phyloP scores from a whole-genome alignment of 805 yeast genomes.

The Jamesozyma hellenica region DNA sequence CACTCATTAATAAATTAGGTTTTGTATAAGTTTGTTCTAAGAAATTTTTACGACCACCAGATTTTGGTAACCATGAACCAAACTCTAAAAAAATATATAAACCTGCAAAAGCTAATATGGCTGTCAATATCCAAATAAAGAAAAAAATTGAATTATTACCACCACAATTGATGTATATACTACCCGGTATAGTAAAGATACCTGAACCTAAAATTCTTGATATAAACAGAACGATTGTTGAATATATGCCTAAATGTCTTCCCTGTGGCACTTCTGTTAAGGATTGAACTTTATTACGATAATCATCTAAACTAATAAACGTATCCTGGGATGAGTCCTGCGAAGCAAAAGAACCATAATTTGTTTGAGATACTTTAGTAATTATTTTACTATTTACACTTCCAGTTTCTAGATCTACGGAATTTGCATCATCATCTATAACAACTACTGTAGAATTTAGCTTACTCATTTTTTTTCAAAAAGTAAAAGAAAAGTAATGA shows the following conservation, averaged over 20 bases:
- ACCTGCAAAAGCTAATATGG: constrained; percentile 55
- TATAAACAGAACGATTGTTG: constrained; percentile 54
- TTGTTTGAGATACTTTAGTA: neutral
- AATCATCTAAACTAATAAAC: neutral
- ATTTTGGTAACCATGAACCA: constrained; percentile 60
- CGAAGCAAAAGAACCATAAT: constrained; percentile 7
- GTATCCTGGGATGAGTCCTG: constrained; percentile 5
- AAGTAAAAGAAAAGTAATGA: no score
- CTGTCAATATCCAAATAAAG: constrained; percentile 53
- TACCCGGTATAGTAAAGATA: constrained; percentile 62
- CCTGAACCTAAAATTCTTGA: constrained; percentile 72
- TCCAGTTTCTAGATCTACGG: neutral
- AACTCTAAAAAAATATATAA: constrained; percentile 56
- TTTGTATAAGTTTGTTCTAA: constrained; percentile 54
- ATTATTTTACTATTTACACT: neutral
- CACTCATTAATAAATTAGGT: constrained; percentile 48
- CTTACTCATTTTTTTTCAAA: no score
- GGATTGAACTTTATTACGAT: constrained; percentile 1
- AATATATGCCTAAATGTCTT: constrained; percentile 58
- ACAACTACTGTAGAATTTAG: no score
- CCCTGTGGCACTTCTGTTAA: constrained; percentile 49
- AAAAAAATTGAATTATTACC: constrained; percentile 55
- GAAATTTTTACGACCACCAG: constrained; percentile 70
- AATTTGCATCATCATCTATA: neutral
- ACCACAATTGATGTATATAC: constrained; percentile 57